Evolutionary conservation across 345 rosid species (phyloP).

Genomic region (Erucastrum elatum): DNA sequence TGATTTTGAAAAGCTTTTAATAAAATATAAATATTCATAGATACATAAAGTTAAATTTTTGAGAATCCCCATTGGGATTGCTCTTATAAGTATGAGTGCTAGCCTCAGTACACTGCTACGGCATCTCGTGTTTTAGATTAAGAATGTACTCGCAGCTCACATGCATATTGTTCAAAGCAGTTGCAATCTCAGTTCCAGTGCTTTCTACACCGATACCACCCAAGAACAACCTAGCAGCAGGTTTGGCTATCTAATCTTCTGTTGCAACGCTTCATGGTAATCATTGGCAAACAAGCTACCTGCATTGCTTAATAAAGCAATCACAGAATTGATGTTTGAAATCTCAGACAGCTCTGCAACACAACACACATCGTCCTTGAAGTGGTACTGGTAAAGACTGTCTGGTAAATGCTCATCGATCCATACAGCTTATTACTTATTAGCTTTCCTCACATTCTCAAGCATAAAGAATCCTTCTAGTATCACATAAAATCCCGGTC

Average conservation of each 20-base stretch:
- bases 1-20: no score
- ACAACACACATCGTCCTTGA: constrained; percentile 95
- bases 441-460: not conserved
- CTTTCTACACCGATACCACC: not conserved
- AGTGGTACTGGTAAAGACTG: constrained; percentile 62
- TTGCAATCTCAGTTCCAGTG: not conserved
- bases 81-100: no score
- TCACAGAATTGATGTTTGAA: constrained; percentile 36
- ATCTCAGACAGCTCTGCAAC: constrained; percentile 83
- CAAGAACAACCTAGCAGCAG: not conserved
- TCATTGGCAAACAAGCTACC: not conserved
- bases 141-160: constrained; percentile 31
- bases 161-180: not conserved
- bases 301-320: not conserved
- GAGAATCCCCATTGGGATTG: no score
- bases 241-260: not conserved
- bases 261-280: not conserved
- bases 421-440: not conserved
- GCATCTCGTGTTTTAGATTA: constrained; percentile 85
- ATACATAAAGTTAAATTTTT: no score
- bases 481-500: not conserved
- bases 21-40: no score
- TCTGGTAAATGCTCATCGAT: constrained; percentile 92
- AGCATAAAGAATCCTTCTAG: not conserved
- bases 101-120: constrained; percentile 74